Evolutionary conservation across 2,329 filamentous ascomycete genomes (phyloP), one percentile per base, ranked within the genome.

Genomic region (Celoporthe dispersa): DNA sequence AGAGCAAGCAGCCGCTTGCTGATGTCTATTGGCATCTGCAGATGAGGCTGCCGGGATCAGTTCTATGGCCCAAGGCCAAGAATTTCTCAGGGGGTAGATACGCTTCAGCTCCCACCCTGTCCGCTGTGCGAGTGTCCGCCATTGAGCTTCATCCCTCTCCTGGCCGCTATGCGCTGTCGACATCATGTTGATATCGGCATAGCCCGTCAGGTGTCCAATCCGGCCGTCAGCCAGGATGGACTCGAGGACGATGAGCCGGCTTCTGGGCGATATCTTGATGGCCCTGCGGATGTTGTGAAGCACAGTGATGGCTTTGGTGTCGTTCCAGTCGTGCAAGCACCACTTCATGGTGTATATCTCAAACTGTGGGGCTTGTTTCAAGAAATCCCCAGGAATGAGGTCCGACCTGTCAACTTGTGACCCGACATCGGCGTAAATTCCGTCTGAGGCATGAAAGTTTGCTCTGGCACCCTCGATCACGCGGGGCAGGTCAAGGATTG

Each of bases 151-250:
- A 1, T 73, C 75, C 14, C 81, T 71, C 72, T 82, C 81, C 66
- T 75, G 67, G 19, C 80, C 80, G 39, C 39, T 44, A 28, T 76
- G 74, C 16, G 71, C 72, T 2, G 75, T 74, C 68, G 79, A 75
- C 80, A 82, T 80, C 81, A 83, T 83, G 63, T 78, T 80, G 25
- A 84, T 73, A 71, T 84, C 81, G 1, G 75, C 82, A 67, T 81
- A 83, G 39, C 78, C 66, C 6, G 76, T 75, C 19, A 84, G 71
- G 9, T 80, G 70, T 1, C 72, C 72, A 11, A 68, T 76, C 7
- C 75, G 73, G 0, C 78, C 76, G 64, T 80, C 77, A 1, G 64
- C 57, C 31, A 83, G 72, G 1, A 83, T 71, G 0, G 79, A 77
- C 68, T 84, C 81, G 3, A 83, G 55, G 4, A 83, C 73, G 2